Conservation (phyloP, 2,329 filamentous ascomycete species). For the Xylaria sp. region DNA sequence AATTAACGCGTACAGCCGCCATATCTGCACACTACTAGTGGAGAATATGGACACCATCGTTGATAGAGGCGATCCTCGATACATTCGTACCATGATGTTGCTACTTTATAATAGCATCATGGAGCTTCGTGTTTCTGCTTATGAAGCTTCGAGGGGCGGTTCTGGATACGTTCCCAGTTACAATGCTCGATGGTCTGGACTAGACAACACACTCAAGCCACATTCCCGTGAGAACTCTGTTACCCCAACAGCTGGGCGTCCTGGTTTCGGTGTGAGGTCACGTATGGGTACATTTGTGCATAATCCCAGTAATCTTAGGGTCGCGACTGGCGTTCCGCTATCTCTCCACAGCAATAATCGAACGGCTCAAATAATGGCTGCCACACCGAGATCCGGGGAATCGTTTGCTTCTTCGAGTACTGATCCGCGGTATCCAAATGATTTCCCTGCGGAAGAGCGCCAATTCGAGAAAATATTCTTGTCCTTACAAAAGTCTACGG, state of each 20-base stretch:
- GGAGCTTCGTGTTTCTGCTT: conserved; percentile 68
- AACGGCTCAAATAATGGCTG: conserved; percentile 64
- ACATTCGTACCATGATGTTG: conserved; percentile 72
- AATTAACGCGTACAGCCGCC: conserved; percentile 72
- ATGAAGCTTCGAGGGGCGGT: conserved; percentile 45
- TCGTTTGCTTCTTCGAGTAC: conserved; percentile 73
- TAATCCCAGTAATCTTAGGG: conserved; percentile 65
- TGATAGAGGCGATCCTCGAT: conserved; percentile 73
- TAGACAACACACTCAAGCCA: conserved; percentile 62
- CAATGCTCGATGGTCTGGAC: conserved; percentile 46
- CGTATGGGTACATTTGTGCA: conserved; percentile 55
- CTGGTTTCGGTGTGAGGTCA: conserved; percentile 53
- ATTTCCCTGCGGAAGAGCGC: conserved; percentile 79
- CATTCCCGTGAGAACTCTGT: conserved; percentile 64
- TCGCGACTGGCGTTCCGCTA: conserved; percentile 65
- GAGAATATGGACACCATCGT: conserved; percentile 73
- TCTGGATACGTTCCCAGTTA: conserved; percentile 41
- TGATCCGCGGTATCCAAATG: conserved; percentile 64
- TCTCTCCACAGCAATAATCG: conserved; percentile 63
- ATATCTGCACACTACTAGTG: conserved; percentile 70
- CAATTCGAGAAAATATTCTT: conserved; percentile 86
- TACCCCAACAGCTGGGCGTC: conserved; percentile 64
- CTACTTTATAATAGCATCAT: conserved; percentile 75
- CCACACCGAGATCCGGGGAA: conserved; percentile 85
- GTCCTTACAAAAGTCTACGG: conserved; percentile 77